Conservation (phyloP, 2,329 filamentous ascomycete species). For the Knufia fluminis region DNA sequence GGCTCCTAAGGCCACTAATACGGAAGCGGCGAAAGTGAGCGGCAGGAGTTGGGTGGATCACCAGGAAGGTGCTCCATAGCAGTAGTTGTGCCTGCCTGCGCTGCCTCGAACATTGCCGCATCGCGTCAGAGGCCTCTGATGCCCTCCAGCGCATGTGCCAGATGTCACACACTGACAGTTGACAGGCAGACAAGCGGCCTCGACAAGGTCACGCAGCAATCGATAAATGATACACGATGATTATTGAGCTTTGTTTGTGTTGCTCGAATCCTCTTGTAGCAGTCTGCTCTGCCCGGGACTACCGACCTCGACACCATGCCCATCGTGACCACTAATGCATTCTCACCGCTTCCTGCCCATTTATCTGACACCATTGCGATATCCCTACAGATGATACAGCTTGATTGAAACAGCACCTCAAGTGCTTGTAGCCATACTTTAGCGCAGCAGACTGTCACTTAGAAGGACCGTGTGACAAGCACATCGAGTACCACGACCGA, state of each 20-base stretch:
- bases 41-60: background rate
- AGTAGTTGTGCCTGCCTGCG: background rate
- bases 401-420: background rate
- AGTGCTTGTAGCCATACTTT: background rate
- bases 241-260: background rate
- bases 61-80: background rate
- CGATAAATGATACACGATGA: background rate
- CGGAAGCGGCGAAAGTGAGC: background rate
- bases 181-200: slow-evolving; percentile 2
- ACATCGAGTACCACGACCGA: background rate
- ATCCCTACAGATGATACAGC: background rate
- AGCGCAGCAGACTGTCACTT: background rate
- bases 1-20: no score
- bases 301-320: background rate
- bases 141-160: background rate
- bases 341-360: slow-evolving; percentile 3
- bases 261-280: background rate
- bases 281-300: background rate
- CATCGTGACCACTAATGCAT: background rate
- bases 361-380: background rate
- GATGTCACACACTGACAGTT: background rate
- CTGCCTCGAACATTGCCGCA: background rate
- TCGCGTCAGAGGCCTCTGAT: background rate
- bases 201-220: background rate
- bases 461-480: background rate